Base-by-base conservation (phyloP, 2,329 filamentous ascomycete species). In the Venturia oleaginea region DNA sequence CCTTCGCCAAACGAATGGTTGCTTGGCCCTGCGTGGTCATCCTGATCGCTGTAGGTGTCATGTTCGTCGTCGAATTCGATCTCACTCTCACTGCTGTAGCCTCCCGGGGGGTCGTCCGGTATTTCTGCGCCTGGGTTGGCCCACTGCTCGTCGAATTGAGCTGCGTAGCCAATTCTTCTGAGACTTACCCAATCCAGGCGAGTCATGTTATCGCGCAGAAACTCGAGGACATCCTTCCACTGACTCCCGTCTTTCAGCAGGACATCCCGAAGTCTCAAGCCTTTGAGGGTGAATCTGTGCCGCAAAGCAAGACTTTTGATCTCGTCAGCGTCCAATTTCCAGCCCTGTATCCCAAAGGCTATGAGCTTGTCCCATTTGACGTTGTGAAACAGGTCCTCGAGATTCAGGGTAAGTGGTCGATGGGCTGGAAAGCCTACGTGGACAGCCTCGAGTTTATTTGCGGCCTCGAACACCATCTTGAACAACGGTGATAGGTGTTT, bases 331-430 rank as follows among this genome's bases (percentile, higher is more conserved):
- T 82, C 76, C 3, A 89, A 73, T 51, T 80, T 79, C 86, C 86
- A 89, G 17, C 83, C 81, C 67, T 87, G 84, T 27, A 89, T 81
- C 1, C 86, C 86, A 64, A 89, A 83, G 1, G 85, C 84, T 40
- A 84, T 79, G 5, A 89, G 76, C 40, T 82, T 83, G 17, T 82
- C 79, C 84, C 85, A 88, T 54, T 79, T 78, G 8, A 86, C 79
- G 65, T 83, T 76, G 69, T 88, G 85, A 70, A 89, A 88, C 30
- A 89, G 77, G 6, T 81, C 78, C 66, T 86, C 83, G 2, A 89
- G 77, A 5, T 78, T 78, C 24, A 88, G 72, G 27, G 79, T 80
- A 2, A 88, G 73, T 0, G 85, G 85, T 22, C 78, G 72, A 64
- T 83, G 78, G 7, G 81, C 80, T 0, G 84, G 83, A 68, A 88